Conservation (phyloP, 495 filamentous ascomycete species). For the Neurospora sp. region DNA sequence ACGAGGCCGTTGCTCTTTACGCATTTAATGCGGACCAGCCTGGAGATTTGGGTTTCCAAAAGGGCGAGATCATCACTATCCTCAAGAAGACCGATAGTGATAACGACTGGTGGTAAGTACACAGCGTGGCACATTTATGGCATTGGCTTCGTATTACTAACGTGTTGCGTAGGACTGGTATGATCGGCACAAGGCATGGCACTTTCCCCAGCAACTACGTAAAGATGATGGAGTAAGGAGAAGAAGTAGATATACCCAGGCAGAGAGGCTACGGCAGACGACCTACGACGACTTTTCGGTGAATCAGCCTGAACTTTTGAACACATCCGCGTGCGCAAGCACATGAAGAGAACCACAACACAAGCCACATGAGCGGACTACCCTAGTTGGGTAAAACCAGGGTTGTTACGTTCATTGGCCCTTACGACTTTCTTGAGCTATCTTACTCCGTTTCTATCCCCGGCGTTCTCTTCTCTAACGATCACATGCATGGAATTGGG, state of each 20-base stretch:
- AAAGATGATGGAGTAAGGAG: constrained; percentile 31
- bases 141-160: constrained; percentile 8
- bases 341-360: neutral
- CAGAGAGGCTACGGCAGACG: neutral
- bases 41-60: constrained; percentile 91
- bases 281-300: neutral
- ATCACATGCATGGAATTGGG: neutral
- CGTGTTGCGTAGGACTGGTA: constrained; percentile 38
- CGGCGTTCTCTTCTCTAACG: neutral
- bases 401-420: neutral
- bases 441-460: neutral
- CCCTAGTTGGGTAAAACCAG: neutral
- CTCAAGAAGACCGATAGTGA: constrained; percentile 89
- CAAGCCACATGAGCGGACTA: neutral
- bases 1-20: constrained; percentile 82
- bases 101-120: constrained; percentile 75
- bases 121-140: neutral
- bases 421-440: neutral
- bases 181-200: constrained; percentile 41
- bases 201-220: constrained; percentile 51
- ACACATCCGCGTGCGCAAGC: neutral
- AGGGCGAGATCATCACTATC: constrained; percentile 96
- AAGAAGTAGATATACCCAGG: neutral
- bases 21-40: constrained; percentile 91
- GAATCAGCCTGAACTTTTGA: neutral